Evolutionary conservation across 2,329 filamentous ascomycete genomes (phyloP).

Genomic region (Cytospora schulzeri): DNA sequence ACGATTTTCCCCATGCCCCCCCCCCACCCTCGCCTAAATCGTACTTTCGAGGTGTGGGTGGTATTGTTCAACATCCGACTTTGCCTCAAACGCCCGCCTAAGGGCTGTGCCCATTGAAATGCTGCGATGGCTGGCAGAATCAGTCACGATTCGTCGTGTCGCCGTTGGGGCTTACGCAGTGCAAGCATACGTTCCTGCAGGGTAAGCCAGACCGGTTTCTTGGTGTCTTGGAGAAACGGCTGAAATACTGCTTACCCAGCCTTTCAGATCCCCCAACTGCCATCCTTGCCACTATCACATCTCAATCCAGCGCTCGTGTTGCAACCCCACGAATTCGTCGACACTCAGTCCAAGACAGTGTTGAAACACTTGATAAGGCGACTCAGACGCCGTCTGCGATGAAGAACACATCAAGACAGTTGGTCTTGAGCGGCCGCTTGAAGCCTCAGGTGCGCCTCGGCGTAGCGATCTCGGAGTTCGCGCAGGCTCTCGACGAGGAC

Average conservation of each 20-base stretch:
- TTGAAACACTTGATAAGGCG: not conserved
- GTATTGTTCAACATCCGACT: too few relatives aligned
- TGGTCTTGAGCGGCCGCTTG: conserved; percentile 1
- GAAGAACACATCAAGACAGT: not conserved
- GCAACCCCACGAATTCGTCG: not conserved
- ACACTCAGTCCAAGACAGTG: not conserved
- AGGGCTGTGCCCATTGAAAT: too few relatives aligned
- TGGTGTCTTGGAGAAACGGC: not conserved
- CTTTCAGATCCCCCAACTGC: not conserved
- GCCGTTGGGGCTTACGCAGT: too few relatives aligned
- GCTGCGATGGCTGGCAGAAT: too few relatives aligned
- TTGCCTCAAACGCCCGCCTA: too few relatives aligned
- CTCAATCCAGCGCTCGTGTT: not conserved
- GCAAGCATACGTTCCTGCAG: not conserved
- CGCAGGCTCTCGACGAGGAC: not conserved
- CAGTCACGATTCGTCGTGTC: too few relatives aligned
- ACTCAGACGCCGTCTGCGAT: not conserved
- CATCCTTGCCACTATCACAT: not conserved
- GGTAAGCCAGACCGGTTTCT: not conserved
- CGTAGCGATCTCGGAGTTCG: conserved; percentile 1
- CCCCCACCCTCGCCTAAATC: too few relatives aligned
- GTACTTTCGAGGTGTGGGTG: too few relatives aligned
- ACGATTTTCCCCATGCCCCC: too few relatives aligned
- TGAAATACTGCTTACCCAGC: not conserved
- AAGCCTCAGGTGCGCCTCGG: conserved; percentile 16